Conservation (phyloP, 2,329 filamentous ascomycete genomes). For the Paraphaeosphaeria minitans region DNA sequence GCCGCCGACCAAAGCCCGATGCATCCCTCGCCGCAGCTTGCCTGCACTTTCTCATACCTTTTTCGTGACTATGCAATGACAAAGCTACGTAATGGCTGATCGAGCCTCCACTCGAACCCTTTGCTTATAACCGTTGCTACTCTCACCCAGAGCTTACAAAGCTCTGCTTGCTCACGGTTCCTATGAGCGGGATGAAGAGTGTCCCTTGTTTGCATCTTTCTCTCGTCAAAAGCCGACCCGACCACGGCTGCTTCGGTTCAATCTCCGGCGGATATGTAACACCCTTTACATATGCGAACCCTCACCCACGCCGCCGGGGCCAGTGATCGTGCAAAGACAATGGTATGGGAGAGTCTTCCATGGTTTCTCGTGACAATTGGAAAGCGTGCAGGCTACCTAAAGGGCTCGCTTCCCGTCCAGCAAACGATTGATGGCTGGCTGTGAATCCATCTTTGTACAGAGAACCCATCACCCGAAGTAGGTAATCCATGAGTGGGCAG, state of each 20-base stretch:
- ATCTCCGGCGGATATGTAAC: conserved; percentile 6
- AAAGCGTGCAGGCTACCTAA: not conserved
- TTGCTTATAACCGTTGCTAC: not conserved
- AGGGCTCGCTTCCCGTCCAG: not conserved
- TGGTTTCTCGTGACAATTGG: not conserved
- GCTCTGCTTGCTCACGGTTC: not conserved
- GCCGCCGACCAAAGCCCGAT: conserved; percentile 5
- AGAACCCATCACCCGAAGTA: not conserved
- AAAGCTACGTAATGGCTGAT: conserved; percentile 8
- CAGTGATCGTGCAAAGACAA: not conserved
- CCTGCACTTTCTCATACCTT: not conserved
- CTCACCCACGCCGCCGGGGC: not conserved
- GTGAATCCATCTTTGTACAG: not conserved
- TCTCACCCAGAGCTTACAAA: conserved; percentile 1
- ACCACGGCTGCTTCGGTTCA: not conserved
- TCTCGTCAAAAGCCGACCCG: conserved; percentile 14
- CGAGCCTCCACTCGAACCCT: not conserved
- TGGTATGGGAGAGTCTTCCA: not conserved
- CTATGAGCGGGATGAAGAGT: not conserved
- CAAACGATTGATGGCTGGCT: not conserved
- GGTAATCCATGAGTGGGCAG: not conserved
- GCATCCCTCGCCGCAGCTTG: not conserved
- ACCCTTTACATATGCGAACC: not conserved
- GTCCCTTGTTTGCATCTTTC: not conserved
- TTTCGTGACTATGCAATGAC: not conserved